Base-by-base conservation (phyloP, 2,329 filamentous ascomycete genomes). In the Karstenula rhodostoma region DNA sequence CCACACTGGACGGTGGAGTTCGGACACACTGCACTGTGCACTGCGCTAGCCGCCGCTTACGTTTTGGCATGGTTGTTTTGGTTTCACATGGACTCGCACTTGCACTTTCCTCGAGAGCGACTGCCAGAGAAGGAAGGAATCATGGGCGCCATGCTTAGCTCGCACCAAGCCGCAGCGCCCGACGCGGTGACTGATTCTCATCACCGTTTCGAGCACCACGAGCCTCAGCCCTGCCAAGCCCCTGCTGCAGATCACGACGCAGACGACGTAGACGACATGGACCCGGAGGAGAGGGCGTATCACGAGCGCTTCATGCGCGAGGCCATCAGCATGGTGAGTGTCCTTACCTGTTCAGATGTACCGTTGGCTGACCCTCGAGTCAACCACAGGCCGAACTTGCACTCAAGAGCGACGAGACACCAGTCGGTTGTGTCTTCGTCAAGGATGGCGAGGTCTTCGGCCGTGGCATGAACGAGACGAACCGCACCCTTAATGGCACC, bases 391-490 rank as follows among this genome's bases (percentile, higher is more conserved):
- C 93, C 60, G 90, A 94, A 72, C 86, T 93, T 66, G 95, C 96
- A 23, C 87, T 99, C 42, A 51, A 82, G 83, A 68, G 87, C 63
- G 94, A 96, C 69, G 95, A 99, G 81, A 98, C 96, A 1, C 95
- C 95, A 1, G 95, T 99, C 22, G 96, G 95, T 51, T 99, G 95
- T 78, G 93, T 99, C 33, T 89, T 99, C 56, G 94, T 98, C 23
- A 86, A 93, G 74, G 80, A 92, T 29, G 89, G 88, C 66, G 84
- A 87, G 67, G 85, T 97, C 65, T 93, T 99, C 66, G 94, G 92
- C 44, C 87, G 86, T 64, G 95, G 95, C 63, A 97, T 97, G 91
- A 99, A 99, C 72, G 95, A 96, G 65, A 99, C 95, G 56, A 99
- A 77, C 51, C 70, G 74, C 22, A 77, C 74, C 19, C 64, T 77